Evolutionary conservation across 2,329 filamentous ascomycete species (phyloP).

Genomic region (Nigrospora osmanthi): DNA sequence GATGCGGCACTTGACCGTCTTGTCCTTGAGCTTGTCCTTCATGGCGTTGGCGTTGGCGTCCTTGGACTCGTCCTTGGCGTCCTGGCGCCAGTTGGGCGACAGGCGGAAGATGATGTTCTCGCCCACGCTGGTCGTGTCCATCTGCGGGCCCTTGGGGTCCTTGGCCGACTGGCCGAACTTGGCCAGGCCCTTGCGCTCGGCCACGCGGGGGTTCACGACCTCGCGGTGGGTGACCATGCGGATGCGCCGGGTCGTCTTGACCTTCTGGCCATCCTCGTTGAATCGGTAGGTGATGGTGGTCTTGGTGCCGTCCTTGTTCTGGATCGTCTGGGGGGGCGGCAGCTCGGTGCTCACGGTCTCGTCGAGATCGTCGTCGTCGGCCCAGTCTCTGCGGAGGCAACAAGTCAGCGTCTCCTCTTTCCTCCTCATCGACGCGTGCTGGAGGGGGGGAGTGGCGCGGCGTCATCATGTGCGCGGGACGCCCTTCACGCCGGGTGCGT

Average conservation of each 20-base stretch:
- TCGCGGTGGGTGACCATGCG: constrained; percentile 87
- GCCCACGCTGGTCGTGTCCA: constrained; percentile 85
- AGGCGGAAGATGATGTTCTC: constrained; percentile 98
- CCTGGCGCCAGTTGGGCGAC: constrained; percentile 87
- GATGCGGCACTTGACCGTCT: constrained; percentile 99
- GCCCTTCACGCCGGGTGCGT: neutral
- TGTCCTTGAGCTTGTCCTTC: constrained; percentile 87
- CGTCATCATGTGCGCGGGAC: no score
- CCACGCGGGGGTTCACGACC: constrained; percentile 91
- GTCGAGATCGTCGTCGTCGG: constrained; percentile 89
- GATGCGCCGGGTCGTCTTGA: constrained; percentile 95
- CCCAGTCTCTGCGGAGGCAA: constrained; percentile 60
- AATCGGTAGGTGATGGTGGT: constrained; percentile 85
- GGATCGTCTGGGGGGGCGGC: constrained; percentile 79
- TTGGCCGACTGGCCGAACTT: constrained; percentile 92
- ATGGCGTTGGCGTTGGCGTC: constrained; percentile 65
- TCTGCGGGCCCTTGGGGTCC: constrained; percentile 72
- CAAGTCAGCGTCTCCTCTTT: no score
- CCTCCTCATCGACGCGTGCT: no score
- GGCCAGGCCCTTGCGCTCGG: constrained; percentile 83
- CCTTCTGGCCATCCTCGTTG: constrained; percentile 90
- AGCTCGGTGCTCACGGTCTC: constrained; percentile 56
- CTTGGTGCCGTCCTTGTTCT: constrained; percentile 98
- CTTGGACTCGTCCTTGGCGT: constrained; percentile 73
- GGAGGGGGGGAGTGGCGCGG: no score